Evolutionary conservation across 371 early-diverging fungal species (phyloP).

Genomic region (Lichtheimia ornata): DNA sequence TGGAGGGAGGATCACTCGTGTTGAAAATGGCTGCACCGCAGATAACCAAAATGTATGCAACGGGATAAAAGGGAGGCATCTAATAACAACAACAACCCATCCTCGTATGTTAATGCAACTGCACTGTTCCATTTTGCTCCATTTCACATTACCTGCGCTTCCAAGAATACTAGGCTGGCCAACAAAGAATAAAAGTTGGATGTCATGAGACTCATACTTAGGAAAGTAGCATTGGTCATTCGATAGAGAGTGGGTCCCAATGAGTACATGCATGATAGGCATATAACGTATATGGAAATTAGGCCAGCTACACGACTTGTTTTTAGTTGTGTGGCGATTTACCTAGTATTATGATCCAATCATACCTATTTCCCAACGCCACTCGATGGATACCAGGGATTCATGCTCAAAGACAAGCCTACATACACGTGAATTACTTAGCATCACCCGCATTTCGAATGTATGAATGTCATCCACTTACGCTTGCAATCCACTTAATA

Average conservation of each 20-base stretch:
- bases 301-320: constrained; percentile 3
- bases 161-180: constrained; percentile 35
- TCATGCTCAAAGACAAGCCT: constrained; percentile 38
- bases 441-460: not conserved
- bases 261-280: constrained; percentile 45
- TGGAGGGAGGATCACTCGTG: constrained; percentile 20
- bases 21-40: constrained; percentile 31
- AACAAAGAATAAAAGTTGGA: constrained; percentile 47
- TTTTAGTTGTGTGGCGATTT: not conserved
- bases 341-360: not conserved
- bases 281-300: constrained; percentile 30
- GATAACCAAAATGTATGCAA: constrained; percentile 41
- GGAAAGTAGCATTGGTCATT: constrained; percentile 40
- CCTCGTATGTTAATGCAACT: not conserved
- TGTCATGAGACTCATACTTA: constrained; percentile 45
- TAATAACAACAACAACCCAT: not conserved
- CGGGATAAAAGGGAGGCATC: constrained; percentile 43
- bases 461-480: constrained; percentile 15
- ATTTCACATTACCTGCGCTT: constrained; percentile 29
- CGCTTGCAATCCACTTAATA: constrained; percentile 40
- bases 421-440: not conserved
- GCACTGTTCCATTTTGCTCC: not conserved
- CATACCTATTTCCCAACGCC: constrained; percentile 33
- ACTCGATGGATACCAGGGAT: constrained; percentile 19
- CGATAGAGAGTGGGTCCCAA: constrained; percentile 41